These are phyloP conservation scores for Lathyrus sativus DNA, from an alignment of 306 rosid species.

Conservation along the genomic window DNA sequence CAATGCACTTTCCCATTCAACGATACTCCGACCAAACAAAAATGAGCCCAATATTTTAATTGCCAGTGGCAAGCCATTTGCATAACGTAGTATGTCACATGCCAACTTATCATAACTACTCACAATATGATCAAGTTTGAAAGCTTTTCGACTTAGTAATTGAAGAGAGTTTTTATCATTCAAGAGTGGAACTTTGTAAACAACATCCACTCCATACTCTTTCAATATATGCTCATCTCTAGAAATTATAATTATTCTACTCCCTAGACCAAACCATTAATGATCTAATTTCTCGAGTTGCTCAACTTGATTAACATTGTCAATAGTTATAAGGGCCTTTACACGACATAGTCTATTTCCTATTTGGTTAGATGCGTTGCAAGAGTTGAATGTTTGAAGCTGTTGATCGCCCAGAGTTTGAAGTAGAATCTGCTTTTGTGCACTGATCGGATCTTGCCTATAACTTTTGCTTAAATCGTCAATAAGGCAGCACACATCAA, in stretches of 20 bases:
- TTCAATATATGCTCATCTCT: constrained; percentile 9
- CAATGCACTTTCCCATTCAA: constrained; percentile 7
- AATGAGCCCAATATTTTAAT: background rate
- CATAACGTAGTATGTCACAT: background rate
- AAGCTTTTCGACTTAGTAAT: background rate
- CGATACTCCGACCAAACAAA: background rate
- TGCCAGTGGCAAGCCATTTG: constrained; percentile 9
- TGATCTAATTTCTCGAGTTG: background rate
- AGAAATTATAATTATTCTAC: background rate
- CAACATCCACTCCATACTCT: background rate
- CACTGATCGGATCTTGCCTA: background rate
- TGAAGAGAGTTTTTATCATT: background rate
- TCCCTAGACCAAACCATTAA: background rate
- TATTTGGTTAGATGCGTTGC: background rate
- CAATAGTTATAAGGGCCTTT: background rate
- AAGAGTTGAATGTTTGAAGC: background rate
- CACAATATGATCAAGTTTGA: constrained; percentile 5
- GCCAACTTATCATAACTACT: background rate
- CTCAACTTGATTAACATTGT: background rate
- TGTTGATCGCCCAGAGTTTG: background rate
- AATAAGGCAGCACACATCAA: background rate
- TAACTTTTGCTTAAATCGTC: constrained; percentile 9
- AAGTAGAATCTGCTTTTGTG: background rate
- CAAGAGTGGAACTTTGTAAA: constrained; percentile 6
- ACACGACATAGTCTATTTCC: background rate